Conservation (phyloP, 805 yeast genomes). For the Teunomyces funiuensis region DNA sequence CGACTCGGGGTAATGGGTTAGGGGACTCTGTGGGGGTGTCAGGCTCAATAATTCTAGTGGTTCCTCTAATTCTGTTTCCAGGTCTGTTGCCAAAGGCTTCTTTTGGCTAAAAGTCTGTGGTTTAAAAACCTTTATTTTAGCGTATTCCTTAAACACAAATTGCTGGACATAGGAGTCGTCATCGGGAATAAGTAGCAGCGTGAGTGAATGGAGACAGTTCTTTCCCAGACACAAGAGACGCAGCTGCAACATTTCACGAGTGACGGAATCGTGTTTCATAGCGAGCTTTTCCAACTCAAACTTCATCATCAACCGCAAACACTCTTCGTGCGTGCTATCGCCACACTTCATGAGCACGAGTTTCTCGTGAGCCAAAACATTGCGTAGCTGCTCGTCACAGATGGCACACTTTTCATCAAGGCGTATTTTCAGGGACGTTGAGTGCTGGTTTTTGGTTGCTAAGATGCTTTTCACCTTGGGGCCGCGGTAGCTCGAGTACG, state of each 20-base stretch:
- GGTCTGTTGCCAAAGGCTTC: too few species aligned
- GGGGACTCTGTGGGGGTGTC: not conserved
- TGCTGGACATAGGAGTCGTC: conserved; percentile 3
- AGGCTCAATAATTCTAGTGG: not conserved
- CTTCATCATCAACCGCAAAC: conserved; percentile 40
- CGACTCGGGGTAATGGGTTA: not conserved
- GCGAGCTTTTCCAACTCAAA: conserved; percentile 8
- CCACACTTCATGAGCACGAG: conserved; percentile 52
- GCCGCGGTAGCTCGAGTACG: conserved; percentile 11
- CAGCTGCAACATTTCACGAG: not conserved
- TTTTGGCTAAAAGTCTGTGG: not conserved
- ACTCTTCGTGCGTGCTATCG: conserved; percentile 59
- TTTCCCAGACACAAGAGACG: conserved; percentile 3
- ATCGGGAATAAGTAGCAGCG: not conserved
- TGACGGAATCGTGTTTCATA: conserved; percentile 1
- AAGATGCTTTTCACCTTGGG: conserved; percentile 27
- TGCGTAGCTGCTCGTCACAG: conserved; percentile 52
- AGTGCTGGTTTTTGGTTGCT: conserved; percentile 16
- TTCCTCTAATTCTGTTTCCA: not conserved
- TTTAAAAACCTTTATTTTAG: not conserved
- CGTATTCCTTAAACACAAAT: conserved; percentile 2
- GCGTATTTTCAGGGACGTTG: conserved; percentile 2
- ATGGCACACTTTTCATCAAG: conserved; percentile 37
- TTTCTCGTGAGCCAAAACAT: conserved; percentile 44
- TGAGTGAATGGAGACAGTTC: not conserved